Conservation (phyloP, 768 basidiomycete species). For the Lactifluus volemus region DNA sequence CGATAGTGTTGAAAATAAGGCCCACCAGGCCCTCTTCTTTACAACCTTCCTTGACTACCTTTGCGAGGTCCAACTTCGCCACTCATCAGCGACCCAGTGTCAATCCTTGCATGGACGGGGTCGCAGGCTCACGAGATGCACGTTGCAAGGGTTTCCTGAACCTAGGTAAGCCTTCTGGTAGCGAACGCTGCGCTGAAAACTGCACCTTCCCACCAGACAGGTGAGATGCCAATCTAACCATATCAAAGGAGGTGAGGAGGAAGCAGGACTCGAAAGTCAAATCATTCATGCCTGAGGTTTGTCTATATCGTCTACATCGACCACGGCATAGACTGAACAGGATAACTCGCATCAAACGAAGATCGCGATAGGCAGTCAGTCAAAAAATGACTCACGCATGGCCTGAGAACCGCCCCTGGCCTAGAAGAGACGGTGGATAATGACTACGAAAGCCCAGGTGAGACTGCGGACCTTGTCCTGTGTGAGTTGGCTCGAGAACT, state of each 20-base stretch:
- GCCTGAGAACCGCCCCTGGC: constrained; percentile 72
- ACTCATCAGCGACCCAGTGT: not conserved
- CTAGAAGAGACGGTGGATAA: constrained; percentile 25
- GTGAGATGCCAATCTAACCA: constrained; percentile 72
- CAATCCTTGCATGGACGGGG: not conserved
- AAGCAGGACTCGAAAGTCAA: not conserved
- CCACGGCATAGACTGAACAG: constrained; percentile 59
- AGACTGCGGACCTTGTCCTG: constrained; percentile 54
- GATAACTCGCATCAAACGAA: not conserved
- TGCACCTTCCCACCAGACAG: constrained; percentile 90
- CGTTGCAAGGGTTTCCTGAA: constrained; percentile 79
- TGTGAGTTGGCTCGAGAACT: constrained; percentile 62
- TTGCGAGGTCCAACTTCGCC: constrained; percentile 63
- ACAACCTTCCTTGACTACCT: constrained; percentile 76
- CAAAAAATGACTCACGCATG: constrained; percentile 54
- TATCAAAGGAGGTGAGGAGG: constrained; percentile 2
- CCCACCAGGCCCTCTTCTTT: constrained; percentile 74
- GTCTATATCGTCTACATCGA: constrained; percentile 72
- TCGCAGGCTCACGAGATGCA: constrained; percentile 52
- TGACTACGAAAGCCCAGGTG: not conserved
- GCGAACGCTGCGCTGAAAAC: not conserved
- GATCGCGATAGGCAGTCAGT: not conserved
- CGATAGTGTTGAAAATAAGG: constrained; percentile 77
- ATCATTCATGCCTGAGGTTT: constrained; percentile 62
- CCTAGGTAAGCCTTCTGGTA: not conserved